A percentile compares a stretch with the other conserved stretches of the same genome.
phyloP scores from a whole-genome alignment of 768 basidiomycete genomes.

The Macrocybe gigantea region DNA sequence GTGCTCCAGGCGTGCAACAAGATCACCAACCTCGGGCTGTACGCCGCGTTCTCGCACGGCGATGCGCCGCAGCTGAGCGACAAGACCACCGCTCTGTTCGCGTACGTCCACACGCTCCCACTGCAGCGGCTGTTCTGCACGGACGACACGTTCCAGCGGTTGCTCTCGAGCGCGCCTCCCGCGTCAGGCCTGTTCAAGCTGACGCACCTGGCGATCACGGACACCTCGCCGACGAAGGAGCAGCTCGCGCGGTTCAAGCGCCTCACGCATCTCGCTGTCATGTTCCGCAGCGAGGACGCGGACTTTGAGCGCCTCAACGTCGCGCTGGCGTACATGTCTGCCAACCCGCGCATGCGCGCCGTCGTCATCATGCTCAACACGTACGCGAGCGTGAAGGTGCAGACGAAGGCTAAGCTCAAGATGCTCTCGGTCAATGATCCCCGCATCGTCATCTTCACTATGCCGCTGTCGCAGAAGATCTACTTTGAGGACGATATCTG shows the following conservation, averaged over 20 bases:
- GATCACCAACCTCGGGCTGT: conserved; percentile 11
- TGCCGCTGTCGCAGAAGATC: conserved; percentile 6
- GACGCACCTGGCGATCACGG: background rate
- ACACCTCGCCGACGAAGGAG: background rate
- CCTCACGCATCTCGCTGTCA: conserved; percentile 4
- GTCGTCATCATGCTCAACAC: conserved; percentile 11
- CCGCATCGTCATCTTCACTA: conserved; percentile 10
- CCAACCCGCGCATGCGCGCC: conserved; percentile 4
- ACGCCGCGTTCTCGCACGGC: conserved; percentile 5
- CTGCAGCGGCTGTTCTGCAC: conserved; percentile 3
- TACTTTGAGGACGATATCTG: conserved; percentile 16
- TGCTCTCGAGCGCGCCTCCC: background rate
- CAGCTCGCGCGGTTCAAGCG: background rate
- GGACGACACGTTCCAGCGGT: background rate
- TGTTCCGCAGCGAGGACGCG: conserved; percentile 5
- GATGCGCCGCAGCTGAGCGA: background rate
- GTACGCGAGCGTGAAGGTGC: background rate
- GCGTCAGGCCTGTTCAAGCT: background rate
- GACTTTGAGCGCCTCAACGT: conserved; percentile 1
- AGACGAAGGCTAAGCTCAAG: background rate
- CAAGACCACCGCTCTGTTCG: background rate
- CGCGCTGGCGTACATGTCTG: conserved; percentile 1
- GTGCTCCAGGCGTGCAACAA: conserved; percentile 3
- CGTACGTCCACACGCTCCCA: background rate
- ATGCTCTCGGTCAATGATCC: conserved; percentile 7